These are phyloP conservation scores for Nephelium lappaceum DNA, from an alignment of 345 rosid species.

Conservation along the genomic window DNA sequence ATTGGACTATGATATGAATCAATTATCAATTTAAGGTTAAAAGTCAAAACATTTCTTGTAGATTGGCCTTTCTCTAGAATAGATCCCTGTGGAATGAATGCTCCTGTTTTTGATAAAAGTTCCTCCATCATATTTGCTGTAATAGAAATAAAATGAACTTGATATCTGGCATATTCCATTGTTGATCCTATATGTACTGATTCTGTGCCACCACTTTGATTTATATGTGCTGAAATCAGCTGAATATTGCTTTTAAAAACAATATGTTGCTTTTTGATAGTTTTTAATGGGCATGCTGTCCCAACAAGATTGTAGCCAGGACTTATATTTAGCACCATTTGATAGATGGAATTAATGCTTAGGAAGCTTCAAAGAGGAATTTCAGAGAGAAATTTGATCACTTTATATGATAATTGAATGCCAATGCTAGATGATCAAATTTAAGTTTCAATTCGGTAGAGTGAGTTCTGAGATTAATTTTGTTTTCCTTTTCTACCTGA, in stretches of 20 bases:
- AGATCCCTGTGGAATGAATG: neutral
- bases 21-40: neutral
- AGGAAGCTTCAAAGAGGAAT: neutral
- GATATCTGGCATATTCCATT: neutral
- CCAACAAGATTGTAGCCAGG: neutral
- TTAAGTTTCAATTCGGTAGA: neutral
- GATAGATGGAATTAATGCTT: neutral
- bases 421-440: neutral
- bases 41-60: neutral
- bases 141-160: neutral
- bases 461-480: neutral
- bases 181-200: neutral
- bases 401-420: neutral
- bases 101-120: neutral
- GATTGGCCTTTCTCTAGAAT: neutral
- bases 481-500: neutral
- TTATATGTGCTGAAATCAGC: neutral
- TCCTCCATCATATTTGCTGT: neutral
- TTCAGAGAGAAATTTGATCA: neutral
- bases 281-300: neutral
- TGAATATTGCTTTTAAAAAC: neutral
- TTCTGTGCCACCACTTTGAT: neutral
- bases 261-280: neutral
- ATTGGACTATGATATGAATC: neutral
- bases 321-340: neutral